These are phyloP conservation scores for Phytophthora fragariae DNA, from an alignment of 352 stramenopile genomes.

Conservation along the genomic window DNA sequence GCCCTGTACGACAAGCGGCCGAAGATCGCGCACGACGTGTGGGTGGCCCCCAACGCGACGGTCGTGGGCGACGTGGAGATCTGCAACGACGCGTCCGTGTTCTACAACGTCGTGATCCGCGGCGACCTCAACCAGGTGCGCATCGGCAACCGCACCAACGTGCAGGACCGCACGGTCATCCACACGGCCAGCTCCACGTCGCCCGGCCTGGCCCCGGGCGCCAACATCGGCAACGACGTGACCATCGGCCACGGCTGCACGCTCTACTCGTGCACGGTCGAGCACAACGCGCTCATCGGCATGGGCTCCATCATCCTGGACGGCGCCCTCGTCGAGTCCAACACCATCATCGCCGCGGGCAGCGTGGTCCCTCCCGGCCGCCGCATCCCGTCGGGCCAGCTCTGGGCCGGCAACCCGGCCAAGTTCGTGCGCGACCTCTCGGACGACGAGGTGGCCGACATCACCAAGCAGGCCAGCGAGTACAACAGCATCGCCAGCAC, in stretches of 20 bases:
- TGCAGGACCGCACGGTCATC: constrained; percentile 97
- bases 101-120: constrained; percentile 97
- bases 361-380: constrained; percentile 92
- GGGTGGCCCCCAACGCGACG: constrained; percentile 96
- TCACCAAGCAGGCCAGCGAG: constrained; percentile 86
- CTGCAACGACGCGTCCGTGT: constrained; percentile 94
- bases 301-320: constrained; percentile 96
- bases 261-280: constrained; percentile 97
- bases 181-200: constrained; percentile 89
- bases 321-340: constrained; percentile 92
- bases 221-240: constrained; percentile 96
- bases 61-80: constrained; percentile 97
- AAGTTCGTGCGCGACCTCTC: constrained; percentile 94
- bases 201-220: constrained; percentile 80
- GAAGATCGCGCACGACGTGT: constrained; percentile 92
- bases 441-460: constrained; percentile 92
- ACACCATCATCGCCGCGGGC: constrained; percentile 95
- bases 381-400: constrained; percentile 92
- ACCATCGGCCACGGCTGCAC: constrained; percentile 96
- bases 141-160: constrained; percentile 96
- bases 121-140: constrained; percentile 93
- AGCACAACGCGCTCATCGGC: constrained; percentile 96
- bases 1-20: constrained; percentile 93
- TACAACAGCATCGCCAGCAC: constrained; percentile 87
- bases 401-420: constrained; percentile 97